Percentiles rank a stretch among this genome's conserved stretches.
phyloP scores from a whole-genome alignment of 352 stramenopile genomes.

The Globisporangium radiosum region DNA sequence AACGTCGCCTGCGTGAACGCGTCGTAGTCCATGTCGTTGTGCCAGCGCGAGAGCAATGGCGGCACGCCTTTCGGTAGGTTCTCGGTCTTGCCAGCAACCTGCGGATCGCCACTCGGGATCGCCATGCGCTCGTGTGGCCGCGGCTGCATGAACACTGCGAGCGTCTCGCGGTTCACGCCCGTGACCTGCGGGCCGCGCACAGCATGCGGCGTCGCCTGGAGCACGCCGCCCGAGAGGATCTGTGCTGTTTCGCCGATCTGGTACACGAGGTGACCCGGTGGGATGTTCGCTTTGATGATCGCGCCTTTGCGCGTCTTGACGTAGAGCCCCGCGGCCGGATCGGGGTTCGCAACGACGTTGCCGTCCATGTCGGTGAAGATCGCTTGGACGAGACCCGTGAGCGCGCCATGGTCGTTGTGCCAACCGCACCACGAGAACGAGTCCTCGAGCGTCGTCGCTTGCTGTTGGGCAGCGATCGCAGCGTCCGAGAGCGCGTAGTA shows the following conservation, averaged over 20 bases:
- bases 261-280: conserved; percentile 85
- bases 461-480: conserved; percentile 41
- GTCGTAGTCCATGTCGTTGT: conserved; percentile 86
- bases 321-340: conserved; percentile 88
- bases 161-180: conserved; percentile 86
- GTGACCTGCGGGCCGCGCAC: conserved; percentile 77
- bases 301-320: conserved; percentile 88
- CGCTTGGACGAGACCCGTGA: conserved; percentile 92
- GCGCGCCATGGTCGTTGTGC: conserved; percentile 95
- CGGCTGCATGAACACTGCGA: conserved; percentile 97
- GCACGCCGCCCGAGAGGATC: conserved; percentile 89
- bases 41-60: conserved; percentile 81
- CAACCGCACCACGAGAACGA: conserved; percentile 96
- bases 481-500: conserved; percentile 90
- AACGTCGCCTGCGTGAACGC: conserved; percentile 91
- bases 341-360: conserved; percentile 57
- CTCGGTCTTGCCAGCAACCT: conserved; percentile 51
- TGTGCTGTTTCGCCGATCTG: conserved; percentile 96
- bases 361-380: conserved; percentile 84
- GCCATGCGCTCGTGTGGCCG: conserved; percentile 80
- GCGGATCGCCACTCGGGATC: conserved; percentile 38
- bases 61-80: conserved; percentile 78
- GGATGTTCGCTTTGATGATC: conserved; percentile 87
- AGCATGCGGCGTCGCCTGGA: conserved; percentile 90
- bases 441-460: conserved; percentile 41